These are phyloP conservation scores for Chaetomiaceae sp. DNA, from an alignment of 2,329 filamentous ascomycete species.

Conservation along the genomic window DNA sequence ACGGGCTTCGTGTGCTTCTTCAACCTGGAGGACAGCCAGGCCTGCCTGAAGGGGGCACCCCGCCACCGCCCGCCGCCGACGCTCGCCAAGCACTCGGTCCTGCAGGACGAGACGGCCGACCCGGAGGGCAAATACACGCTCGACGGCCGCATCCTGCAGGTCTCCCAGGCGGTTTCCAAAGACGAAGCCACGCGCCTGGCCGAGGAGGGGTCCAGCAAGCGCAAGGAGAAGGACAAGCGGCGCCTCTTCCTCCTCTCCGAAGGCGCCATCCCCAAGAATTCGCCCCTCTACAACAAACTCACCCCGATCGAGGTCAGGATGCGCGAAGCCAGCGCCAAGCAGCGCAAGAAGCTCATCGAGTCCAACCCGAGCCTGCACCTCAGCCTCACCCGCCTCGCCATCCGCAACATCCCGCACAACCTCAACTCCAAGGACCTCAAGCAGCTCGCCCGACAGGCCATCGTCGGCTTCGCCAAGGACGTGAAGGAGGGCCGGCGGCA, in stretches of 20 bases:
- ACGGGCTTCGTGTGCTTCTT: constrained; percentile 96
- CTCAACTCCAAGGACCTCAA: constrained; percentile 86
- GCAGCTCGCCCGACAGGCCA: constrained; percentile 81
- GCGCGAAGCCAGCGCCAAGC: constrained; percentile 79
- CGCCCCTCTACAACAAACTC: constrained; percentile 71
- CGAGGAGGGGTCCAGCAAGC: constrained; percentile 63
- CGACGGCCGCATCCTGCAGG: constrained; percentile 79
- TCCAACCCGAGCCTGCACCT: constrained; percentile 85
- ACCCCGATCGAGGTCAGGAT: constrained; percentile 78
- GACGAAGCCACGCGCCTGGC: constrained; percentile 72
- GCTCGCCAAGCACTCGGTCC: constrained; percentile 69
- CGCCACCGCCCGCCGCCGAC: constrained; percentile 44
- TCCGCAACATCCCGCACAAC: constrained; percentile 85
- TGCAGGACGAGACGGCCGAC: constrained; percentile 82
- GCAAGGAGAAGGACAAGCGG: constrained; percentile 78
- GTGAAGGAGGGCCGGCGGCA: constrained; percentile 73
- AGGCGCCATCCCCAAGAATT: constrained; percentile 74
- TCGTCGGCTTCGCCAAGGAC: constrained; percentile 90
- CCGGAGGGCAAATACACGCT: constrained; percentile 82
- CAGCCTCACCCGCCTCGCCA: constrained; percentile 80
- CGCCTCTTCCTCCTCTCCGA: constrained; percentile 83
- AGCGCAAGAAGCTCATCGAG: constrained; percentile 87
- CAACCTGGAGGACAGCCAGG: constrained; percentile 66
- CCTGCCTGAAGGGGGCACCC: constrained; percentile 73
- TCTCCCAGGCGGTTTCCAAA: constrained; percentile 81